phyloP scores from a whole-genome alignment of 208 protist genomes.

The Strigomonas culicis region DNA sequence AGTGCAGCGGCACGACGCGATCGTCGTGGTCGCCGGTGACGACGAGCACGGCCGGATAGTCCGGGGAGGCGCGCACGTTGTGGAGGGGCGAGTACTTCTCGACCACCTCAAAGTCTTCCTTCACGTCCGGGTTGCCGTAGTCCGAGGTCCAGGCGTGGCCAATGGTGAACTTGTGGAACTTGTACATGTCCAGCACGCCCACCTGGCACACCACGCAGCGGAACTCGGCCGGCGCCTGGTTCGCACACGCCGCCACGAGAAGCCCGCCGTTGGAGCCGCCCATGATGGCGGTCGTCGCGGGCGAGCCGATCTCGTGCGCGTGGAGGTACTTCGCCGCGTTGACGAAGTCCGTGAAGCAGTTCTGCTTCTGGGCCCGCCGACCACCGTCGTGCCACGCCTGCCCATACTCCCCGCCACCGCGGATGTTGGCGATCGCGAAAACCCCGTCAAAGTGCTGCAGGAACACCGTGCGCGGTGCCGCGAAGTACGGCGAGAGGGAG shows the following conservation, averaged over 20 bases:
- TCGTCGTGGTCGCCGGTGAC: slow-evolving; percentile 96
- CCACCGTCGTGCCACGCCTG: slow-evolving; percentile 92
- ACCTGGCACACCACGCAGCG: slow-evolving; percentile 85
- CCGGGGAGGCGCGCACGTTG: slow-evolving; percentile 69
- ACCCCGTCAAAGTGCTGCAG: slow-evolving; percentile 80
- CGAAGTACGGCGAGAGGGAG: slow-evolving; percentile 82
- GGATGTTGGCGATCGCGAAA: slow-evolving; percentile 91
- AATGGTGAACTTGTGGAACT: slow-evolving; percentile 96
- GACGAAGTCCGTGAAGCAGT: slow-evolving; percentile 91
- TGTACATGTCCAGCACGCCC: slow-evolving; percentile 93
- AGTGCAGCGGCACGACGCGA: slow-evolving; percentile 95
- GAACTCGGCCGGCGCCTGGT: slow-evolving; percentile 88
- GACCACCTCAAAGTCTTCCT: slow-evolving; percentile 90
- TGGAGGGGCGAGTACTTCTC: slow-evolving; percentile 94
- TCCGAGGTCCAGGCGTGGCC: slow-evolving; percentile 92
- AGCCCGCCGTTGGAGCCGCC: slow-evolving; percentile 95
- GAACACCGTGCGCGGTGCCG: slow-evolving; percentile 67
- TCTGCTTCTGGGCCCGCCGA: slow-evolving; percentile 76
- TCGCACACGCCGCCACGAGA: slow-evolving; percentile 86
- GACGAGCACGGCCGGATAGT: slow-evolving; percentile 91
- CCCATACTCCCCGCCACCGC: slow-evolving; percentile 95
- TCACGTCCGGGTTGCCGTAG: slow-evolving; percentile 91
- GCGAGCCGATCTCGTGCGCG: slow-evolving; percentile 63
- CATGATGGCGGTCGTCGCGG: slow-evolving; percentile 85
- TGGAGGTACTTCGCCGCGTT: slow-evolving; percentile 74